Conservation (phyloP, 208 protist species). For the Leishmania arabica region DNA sequence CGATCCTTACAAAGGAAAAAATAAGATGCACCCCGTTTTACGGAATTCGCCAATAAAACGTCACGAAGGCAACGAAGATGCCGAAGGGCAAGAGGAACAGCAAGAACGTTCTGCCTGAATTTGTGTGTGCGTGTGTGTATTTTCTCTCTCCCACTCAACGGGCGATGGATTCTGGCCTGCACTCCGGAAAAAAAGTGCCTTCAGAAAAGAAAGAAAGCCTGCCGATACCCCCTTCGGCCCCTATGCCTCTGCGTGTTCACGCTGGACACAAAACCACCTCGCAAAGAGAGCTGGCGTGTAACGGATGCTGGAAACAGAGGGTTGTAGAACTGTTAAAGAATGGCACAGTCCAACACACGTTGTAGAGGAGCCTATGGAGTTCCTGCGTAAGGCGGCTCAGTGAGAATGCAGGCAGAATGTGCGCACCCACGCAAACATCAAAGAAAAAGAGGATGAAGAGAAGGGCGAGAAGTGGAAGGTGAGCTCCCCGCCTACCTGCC, state of each 20-base stretch:
- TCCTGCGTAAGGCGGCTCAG: conserved; percentile 1
- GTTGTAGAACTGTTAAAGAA: not conserved
- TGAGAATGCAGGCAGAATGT: not conserved
- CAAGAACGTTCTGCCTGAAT: not conserved
- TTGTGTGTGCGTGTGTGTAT: not conserved
- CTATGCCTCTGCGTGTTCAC: not conserved
- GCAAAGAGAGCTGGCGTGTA: not conserved
- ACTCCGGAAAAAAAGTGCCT: not conserved
- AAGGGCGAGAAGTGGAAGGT: not conserved
- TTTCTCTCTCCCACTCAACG: too few relatives aligned
- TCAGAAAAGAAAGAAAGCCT: not conserved
- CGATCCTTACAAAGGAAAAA: not conserved
- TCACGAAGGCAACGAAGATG: not conserved
- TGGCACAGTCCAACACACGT: not conserved
- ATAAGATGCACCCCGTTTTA: not conserved
- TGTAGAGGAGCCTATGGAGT: not conserved
- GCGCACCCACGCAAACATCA: not conserved
- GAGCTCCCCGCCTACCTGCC: not conserved
- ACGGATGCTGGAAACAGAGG: not conserved
- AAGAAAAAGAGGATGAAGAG: not conserved
- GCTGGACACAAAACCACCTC: not conserved
- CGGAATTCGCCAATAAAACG: not conserved
- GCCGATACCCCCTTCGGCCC: not conserved
- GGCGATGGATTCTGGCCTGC: not conserved
- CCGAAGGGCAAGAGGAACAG: not conserved